phyloP scores from a whole-genome alignment of 139 green algal genomes.

The Chlamydomonas schloesseri region DNA sequence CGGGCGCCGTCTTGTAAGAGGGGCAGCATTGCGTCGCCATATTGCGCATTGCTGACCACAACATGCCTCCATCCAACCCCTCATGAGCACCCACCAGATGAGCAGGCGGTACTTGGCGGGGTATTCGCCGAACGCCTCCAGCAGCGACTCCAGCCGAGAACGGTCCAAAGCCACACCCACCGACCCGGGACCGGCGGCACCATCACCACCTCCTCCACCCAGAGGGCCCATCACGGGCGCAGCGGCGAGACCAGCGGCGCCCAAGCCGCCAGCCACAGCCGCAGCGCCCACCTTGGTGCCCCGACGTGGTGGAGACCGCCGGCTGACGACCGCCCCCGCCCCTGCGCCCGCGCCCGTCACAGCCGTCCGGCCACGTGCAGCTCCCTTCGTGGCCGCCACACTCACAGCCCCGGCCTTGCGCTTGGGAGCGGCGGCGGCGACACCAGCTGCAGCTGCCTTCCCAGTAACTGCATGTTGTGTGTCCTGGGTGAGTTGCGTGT shows the following conservation, averaged over 20 bases:
- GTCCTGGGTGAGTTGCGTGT: neutral
- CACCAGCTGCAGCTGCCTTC: neutral
- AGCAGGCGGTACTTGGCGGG: slow-evolving; percentile 72
- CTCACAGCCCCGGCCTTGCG: neutral
- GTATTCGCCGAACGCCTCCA: slow-evolving; percentile 74
- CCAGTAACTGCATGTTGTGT: neutral
- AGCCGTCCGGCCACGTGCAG: too few species aligned
- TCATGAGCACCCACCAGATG: slow-evolving; percentile 60
- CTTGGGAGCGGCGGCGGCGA: too few species aligned
- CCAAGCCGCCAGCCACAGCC: neutral
- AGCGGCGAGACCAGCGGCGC: neutral
- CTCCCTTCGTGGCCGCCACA: too few species aligned
- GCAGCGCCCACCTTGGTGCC: neutral
- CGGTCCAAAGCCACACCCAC: slow-evolving; percentile 48
- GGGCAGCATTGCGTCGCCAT: too few species aligned
- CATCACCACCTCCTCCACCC: neutral
- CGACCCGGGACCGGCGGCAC: neutral
- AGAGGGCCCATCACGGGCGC: neutral
- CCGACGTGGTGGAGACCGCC: neutral
- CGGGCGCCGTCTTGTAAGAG: too few species aligned
- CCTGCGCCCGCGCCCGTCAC: too few species aligned
- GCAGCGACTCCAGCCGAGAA: slow-evolving; percentile 63
- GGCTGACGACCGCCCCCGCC: too few species aligned
- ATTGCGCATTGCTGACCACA: too few species aligned
- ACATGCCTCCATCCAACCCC: too few species aligned